Base-by-base conservation (phyloP, 176 grass and related monocot genomes). In the Oryza punctata region DNA sequence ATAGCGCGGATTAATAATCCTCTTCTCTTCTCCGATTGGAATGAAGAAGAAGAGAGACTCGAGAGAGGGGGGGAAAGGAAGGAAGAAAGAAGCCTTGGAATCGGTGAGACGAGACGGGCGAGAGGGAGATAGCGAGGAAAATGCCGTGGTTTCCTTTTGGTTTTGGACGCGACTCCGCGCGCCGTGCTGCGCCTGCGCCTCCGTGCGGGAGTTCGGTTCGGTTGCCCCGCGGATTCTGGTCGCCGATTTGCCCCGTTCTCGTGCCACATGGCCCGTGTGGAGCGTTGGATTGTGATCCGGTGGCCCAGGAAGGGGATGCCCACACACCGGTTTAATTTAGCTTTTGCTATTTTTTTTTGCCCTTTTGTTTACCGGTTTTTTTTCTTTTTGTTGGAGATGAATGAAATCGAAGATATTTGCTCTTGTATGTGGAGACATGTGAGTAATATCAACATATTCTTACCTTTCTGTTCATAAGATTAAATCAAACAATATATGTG, bases 1-100 rank as follows among this genome's bases (percentile, higher is more conserved):
- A 86, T 78, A 85, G 84, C 19, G 63, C 25, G 0, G 32, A 33
- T 16, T 23, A 12, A 2, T 23, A 12, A 2, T 37, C 29, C 19
- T 57, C 29, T 35, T 14, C 32, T 33, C 32, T 33, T 33, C 78
- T 21, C 16, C 27, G 63, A 69, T 87, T 38, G 78, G 77, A 57
- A 40, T 41, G 10, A 60, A 70, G 18, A 60, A 70, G 18, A 30
- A 64, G 45, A 54, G 3, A 9, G 33, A 8, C 10, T 37, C 1
- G 11, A 1, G 32, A 33, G 32, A 4, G 32, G 33, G n/a, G 13
- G 19, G 52, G n/a, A 57, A 18, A 19, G 18, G 18, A 57, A n/a
- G 37, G 7, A 38, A 38, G 37, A 35, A 35, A 29, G 28, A 29
- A 18, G 49, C 15, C 16, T 72, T 71, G 54, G 54, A 59, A 59